Evolutionary conservation across 2,329 filamentous ascomycete genomes (phyloP), one percentile per base, ranked within the genome.

Genomic region (Alternaria triticimaculans): DNA sequence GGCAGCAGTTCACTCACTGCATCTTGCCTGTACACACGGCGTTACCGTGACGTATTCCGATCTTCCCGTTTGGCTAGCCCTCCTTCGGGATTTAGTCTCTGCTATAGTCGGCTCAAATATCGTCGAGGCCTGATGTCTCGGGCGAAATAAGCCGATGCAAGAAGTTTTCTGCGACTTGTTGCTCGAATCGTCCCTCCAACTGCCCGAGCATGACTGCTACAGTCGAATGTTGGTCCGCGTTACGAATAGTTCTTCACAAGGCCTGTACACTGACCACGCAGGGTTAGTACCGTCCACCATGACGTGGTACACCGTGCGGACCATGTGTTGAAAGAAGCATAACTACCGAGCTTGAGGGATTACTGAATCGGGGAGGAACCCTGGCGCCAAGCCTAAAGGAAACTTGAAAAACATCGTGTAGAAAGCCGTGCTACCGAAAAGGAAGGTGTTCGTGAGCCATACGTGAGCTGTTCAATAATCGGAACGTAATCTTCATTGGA

Each of bases 231-330:
- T 28, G 48, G 48, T 20, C 48, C 48, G 48, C 48, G 18, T 33
- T 15, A 12, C 18, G 9, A 50, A 15, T 23, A 23, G 15, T 23
- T 21, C 28, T 20, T 8, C 21, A 20, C 49, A 25, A 37, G 30
- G 20, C 30, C 12, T 25, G 43, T 30, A 58, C 43, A 49, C 4
- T 14, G 20, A 3, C 49, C 9, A 25, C 4, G 30, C 49, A 18
- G 37, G 20, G 37, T 50, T 48, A 28, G 20, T 33, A 41, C 20
- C 53, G 10, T n/a, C 49, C 43, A 50, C 59, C 49, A 60, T 60
- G 56, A 63, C 57, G 60, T 60, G 56, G 26, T 54, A 26, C 56
- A 60, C 56, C 11, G 46, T 53, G 44, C 57, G 56, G 56, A 26
- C 49, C 41, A 41, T 26, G 23, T 26, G 20, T 63, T 48, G 26